Base-by-base conservation (phyloP, 345 rosid genomes). In the Moricandia moricandioides region DNA sequence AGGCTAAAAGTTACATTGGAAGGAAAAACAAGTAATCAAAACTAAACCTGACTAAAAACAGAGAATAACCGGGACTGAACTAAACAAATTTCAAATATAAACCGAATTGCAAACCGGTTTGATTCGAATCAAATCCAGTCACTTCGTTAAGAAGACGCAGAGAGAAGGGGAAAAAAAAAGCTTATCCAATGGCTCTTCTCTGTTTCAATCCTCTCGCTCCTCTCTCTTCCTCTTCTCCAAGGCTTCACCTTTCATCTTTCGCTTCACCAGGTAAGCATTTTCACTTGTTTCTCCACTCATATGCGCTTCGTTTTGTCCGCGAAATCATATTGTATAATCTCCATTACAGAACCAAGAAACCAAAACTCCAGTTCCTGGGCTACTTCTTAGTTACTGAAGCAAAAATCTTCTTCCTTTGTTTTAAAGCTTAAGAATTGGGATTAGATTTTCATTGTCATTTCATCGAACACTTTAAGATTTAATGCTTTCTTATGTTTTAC, bases 131-230 rank as follows among this genome's bases (percentile, higher is more conserved):
- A 62, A 67, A 63, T 63, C 75, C 65, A 27, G 54, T 62, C 79
- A 21, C 24, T 21, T 21, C 24, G 24, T 21, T 21, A 21, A 21
- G 24, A 21, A 21, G 24, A 21, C 24, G 24, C 24, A 21, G 24
- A 21, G 24, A 21, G 24, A 21, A 21, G 24, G 24, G 24, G 2
- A 21, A 21, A 21, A 21, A 21, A 21, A 21, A 21, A 21, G 24
- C 24, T 21, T 21, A 21, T 21, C 24, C 24, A 21, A 21, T 21
- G 24, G 24, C 76, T 58, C 79, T 79, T 79, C 74, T 79, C 76
- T 63, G 67, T 71, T 79, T 74, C 79, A 74, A 17, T 57, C 64
- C 79, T 69, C 76, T 74, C 72, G 49, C 64, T 62, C 65, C 70
- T 67, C 58, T 62, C 17, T 78, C 37, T 33, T 69, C 70, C 17